phyloP scores from a whole-genome alignment of 83 land plant species.

The Diphasiastrum complanatum region DNA sequence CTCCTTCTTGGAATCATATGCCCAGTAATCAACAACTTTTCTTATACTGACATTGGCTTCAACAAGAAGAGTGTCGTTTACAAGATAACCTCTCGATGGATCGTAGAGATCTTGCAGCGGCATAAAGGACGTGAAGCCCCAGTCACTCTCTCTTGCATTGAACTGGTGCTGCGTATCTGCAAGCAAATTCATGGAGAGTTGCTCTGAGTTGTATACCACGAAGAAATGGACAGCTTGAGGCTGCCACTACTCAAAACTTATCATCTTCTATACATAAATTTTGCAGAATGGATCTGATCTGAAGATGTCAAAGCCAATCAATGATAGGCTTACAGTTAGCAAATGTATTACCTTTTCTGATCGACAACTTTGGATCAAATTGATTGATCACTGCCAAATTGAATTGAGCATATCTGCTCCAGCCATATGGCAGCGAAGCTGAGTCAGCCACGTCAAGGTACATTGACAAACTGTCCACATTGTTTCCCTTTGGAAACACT shows the following conservation, averaged over 20 bases:
- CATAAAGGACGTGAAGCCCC: conserved; percentile 99
- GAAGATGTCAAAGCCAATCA: too few relatives aligned
- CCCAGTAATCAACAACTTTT: conserved; percentile 67
- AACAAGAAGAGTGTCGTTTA: conserved; percentile 69
- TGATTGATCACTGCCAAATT: conserved; percentile 88
- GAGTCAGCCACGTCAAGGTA: conserved; percentile 97
- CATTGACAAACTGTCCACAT: conserved; percentile 88
- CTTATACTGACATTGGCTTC: conserved; percentile 91
- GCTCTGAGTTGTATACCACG: too few relatives aligned
- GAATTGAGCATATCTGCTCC: conserved; percentile 97
- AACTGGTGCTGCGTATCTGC: conserved; percentile 96
- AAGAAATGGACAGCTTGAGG: too few relatives aligned
- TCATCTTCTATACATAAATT: too few relatives aligned
- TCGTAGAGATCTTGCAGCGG: conserved; percentile 86
- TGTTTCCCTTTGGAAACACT: conserved; percentile 94
- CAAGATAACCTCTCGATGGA: conserved; percentile 65
- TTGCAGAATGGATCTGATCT: too few relatives aligned
- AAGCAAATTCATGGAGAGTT: too few relatives aligned
- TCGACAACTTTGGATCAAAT: conserved; percentile 50
- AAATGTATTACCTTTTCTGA: conserved; percentile 91
- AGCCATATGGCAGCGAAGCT: conserved; percentile 63
- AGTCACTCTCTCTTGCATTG: conserved; percentile 87
- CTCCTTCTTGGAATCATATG: conserved; percentile 94
- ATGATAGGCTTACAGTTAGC: too few relatives aligned
- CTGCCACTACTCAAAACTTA: too few relatives aligned